phyloP scores from a whole-genome alignment of 306 rosid species.

The Fragaria vesca region DNA sequence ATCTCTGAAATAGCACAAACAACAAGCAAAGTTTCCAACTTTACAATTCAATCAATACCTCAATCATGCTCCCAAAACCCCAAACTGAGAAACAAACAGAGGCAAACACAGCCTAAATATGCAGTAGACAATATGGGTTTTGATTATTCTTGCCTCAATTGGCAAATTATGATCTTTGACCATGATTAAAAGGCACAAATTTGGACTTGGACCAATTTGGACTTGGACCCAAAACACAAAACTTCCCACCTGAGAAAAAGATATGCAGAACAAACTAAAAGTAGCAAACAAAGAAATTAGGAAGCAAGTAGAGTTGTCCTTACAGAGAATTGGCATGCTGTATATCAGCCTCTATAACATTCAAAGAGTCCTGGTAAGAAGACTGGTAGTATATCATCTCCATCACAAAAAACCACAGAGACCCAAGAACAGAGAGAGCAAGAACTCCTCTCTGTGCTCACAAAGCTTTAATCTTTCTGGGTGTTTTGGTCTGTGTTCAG shows the following conservation, averaged over 20 bases:
- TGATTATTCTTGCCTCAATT: constrained; percentile 11
- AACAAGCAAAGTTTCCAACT: not conserved
- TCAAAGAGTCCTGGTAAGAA: constrained; percentile 71
- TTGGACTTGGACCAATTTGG: not conserved
- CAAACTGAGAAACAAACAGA: not conserved
- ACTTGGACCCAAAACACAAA: not conserved
- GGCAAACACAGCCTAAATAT: not conserved
- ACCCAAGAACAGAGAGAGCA: constrained; percentile 9
- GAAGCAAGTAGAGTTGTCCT: constrained; percentile 23
- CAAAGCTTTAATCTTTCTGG: not conserved
- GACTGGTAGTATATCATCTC: constrained; percentile 70
- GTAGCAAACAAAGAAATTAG: not conserved
- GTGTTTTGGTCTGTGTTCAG: not conserved
- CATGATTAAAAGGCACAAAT: not conserved
- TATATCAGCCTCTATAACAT: constrained; percentile 83
- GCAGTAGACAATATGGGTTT: not conserved
- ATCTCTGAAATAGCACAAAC: not conserved
- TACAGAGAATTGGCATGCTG: constrained; percentile 91
- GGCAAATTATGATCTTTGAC: constrained; percentile 14
- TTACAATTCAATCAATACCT: constrained; percentile 3
- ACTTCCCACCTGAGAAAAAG: constrained; percentile 6
- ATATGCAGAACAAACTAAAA: constrained; percentile 8
- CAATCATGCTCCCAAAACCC: not conserved
- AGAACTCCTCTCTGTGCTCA: constrained; percentile 14
- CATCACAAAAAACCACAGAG: constrained; percentile 25